Conservation (phyloP, 495 filamentous ascomycete species). For the Ramalina intermedia region DNA sequence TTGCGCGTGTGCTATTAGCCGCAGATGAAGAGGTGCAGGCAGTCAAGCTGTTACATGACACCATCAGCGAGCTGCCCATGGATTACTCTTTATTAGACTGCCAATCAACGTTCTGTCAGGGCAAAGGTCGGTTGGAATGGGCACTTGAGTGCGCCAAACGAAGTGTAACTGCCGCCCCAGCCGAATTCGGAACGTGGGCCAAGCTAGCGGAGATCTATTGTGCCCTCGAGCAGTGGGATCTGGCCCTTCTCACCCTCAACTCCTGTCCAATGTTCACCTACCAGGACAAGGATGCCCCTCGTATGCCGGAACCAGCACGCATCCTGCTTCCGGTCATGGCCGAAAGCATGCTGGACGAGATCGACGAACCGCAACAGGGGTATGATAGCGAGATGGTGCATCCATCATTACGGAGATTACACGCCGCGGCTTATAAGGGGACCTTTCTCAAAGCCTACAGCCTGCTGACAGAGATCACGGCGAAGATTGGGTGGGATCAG, state of each 20-base stretch:
- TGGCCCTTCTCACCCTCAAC: slow-evolving; percentile 88
- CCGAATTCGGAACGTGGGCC: slow-evolving; percentile 96
- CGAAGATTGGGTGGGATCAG: slow-evolving; percentile 95
- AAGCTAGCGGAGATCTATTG: slow-evolving; percentile 86
- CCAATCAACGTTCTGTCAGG: slow-evolving; percentile 82
- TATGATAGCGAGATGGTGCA: slow-evolving; percentile 70
- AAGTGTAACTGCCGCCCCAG: slow-evolving; percentile 84
- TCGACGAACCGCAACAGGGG: slow-evolving; percentile 72
- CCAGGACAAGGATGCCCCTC: slow-evolving; percentile 89
- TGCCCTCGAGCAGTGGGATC: slow-evolving; percentile 81
- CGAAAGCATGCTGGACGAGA: slow-evolving; percentile 89
- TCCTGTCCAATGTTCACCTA: slow-evolving; percentile 99
- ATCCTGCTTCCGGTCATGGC: slow-evolving; percentile 74
- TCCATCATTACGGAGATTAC: slow-evolving; percentile 69
- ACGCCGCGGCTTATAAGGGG: slow-evolving; percentile 77
- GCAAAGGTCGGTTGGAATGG: slow-evolving; percentile 72
- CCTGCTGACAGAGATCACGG: slow-evolving; percentile 83
- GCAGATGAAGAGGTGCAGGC: slow-evolving; percentile 95
- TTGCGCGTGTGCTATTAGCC: slow-evolving; percentile 78
- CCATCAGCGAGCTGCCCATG: slow-evolving; percentile 82
- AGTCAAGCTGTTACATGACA: slow-evolving; percentile 72
- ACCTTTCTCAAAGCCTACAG: slow-evolving; percentile 92
- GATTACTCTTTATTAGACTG: slow-evolving; percentile 89
- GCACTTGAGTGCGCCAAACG: slow-evolving; percentile 88
- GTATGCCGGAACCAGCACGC: slow-evolving; percentile 80